Conservation (phyloP, 1,139 yeast species). For the Scheffersomyces insectosa region DNA sequence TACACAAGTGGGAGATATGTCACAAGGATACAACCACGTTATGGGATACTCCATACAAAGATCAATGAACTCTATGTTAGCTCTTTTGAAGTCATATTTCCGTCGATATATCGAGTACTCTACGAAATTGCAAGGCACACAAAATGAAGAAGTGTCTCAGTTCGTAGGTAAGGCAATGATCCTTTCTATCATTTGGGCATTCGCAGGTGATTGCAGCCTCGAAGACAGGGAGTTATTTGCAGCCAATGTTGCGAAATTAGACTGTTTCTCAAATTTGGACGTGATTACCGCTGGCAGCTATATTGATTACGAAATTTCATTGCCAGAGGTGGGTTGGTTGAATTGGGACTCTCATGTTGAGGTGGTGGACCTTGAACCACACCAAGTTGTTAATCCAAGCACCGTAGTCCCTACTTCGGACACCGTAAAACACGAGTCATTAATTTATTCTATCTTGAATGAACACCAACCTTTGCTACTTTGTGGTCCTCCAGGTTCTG, state of each 20-base stretch:
- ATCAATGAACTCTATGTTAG: slow-evolving; percentile 37
- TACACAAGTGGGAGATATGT: slow-evolving; percentile 9
- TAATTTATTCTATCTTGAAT: slow-evolving; percentile 58
- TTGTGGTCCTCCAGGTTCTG: slow-evolving; percentile 98
- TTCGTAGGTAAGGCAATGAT: slow-evolving; percentile 42
- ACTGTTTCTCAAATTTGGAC: slow-evolving; percentile 14
- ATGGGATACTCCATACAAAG: slow-evolving; percentile 51
- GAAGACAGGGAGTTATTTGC: slow-evolving; percentile 45
- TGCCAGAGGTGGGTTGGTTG: slow-evolving; percentile 53
- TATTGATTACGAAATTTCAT: slow-evolving; percentile 49
- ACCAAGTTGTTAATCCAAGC: slow-evolving; percentile 62
- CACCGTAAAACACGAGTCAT: slow-evolving; percentile 65
- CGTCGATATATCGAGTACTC: slow-evolving; percentile 16
- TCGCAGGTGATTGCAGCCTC: slow-evolving; percentile 58
- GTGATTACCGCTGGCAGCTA: slow-evolving; percentile 9
- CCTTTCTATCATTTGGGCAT: slow-evolving; percentile 63
- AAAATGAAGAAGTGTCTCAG: slow-evolving; percentile 19
- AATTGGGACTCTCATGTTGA: slow-evolving; percentile 49
- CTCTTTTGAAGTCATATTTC: slow-evolving; percentile 26
- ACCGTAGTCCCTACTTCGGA: slow-evolving; percentile 79
- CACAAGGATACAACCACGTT: slow-evolving; percentile 42
- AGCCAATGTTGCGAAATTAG: slow-evolving; percentile 21
- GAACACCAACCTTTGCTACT: slow-evolving; percentile 65
- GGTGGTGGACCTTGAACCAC: slow-evolving; percentile 55
- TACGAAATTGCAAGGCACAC: slow-evolving; percentile 11